These are phyloP conservation scores for Mesembryanthemum crystallinum DNA, from an alignment of 148 eudicot genomes.

Conservation along the genomic window DNA sequence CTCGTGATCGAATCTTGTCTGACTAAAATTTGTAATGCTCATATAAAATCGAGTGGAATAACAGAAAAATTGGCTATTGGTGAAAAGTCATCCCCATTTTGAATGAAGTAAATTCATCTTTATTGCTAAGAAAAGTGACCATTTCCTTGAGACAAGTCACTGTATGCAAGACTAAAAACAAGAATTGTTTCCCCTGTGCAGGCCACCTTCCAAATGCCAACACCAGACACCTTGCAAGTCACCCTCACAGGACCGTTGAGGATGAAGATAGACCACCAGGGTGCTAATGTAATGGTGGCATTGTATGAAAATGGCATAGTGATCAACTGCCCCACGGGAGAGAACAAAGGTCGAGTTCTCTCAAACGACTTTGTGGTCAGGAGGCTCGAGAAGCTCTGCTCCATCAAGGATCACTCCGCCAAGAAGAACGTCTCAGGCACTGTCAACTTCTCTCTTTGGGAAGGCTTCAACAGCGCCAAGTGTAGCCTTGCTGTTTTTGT, in stretches of 20 bases:
- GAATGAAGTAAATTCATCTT: no score
- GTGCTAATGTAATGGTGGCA: constrained; percentile 73
- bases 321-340: constrained; percentile 54
- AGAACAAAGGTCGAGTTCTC: constrained; percentile 60
- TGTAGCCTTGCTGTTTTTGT: constrained; percentile 63
- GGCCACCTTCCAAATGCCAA: constrained; percentile 58
- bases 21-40: no score
- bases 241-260: constrained; percentile 56
- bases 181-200: constrained; percentile 13
- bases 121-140: no score
- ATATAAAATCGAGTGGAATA: no score
- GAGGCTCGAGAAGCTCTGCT: constrained; percentile 60
- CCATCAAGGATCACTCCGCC: constrained; percentile 53
- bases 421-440: constrained; percentile 59
- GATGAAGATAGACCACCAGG: constrained; percentile 53
- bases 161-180: no score
- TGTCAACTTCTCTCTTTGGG: constrained; percentile 58
- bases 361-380: constrained; percentile 74
- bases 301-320: constrained; percentile 62
- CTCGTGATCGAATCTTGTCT: background rate
- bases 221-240: constrained; percentile 53
- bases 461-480: constrained; percentile 52
- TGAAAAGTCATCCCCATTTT: no score
- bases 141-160: no score
- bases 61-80: no score